A percentile compares a stretch with the other conserved stretches of the same genome.
phyloP scores from a whole-genome alignment of 2,329 filamentous ascomycete species.

The Fusarium secorum region DNA sequence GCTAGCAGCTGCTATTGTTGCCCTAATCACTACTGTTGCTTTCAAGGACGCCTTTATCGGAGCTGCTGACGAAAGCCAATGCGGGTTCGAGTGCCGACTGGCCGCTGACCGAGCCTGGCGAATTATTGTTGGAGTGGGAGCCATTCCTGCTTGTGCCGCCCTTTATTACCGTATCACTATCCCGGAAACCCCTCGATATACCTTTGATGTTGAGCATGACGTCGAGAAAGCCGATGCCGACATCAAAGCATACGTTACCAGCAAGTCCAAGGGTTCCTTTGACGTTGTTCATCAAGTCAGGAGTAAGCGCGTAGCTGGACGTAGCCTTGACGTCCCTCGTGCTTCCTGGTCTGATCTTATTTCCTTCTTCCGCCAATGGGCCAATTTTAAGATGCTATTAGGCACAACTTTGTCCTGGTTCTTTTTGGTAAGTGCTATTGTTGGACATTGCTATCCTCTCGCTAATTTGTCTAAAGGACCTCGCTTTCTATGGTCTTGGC shows the following conservation, averaged over 20 bases:
- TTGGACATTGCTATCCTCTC: rapidly evolving
- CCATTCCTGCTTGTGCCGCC: slow-evolving; percentile 77
- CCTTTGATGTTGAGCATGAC: slow-evolving; percentile 80
- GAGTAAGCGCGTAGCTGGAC: slow-evolving; percentile 60
- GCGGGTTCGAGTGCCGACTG: slow-evolving; percentile 68
- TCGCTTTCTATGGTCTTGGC: slow-evolving; percentile 73
- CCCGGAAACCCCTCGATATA: slow-evolving; percentile 84
- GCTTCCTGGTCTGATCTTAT: slow-evolving; percentile 75
- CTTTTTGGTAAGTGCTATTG: slow-evolving; percentile 61
- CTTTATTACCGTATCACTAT: slow-evolving; percentile 89
- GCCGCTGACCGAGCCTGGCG: slow-evolving; percentile 86
- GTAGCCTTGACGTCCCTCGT: slow-evolving; percentile 68
- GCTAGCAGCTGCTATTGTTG: slow-evolving; percentile 73
- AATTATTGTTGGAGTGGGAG: slow-evolving; percentile 80
- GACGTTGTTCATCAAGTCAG: slow-evolving; percentile 59
- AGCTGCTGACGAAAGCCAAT: slow-evolving; percentile 55
- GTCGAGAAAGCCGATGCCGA: slow-evolving; percentile 78
- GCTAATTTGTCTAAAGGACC: slow-evolving; percentile 56
- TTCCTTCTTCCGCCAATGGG: slow-evolving; percentile 73
- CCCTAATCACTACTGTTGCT: slow-evolving; percentile 71
- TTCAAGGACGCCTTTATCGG: slow-evolving; percentile 63
- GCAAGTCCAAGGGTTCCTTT: slow-evolving; percentile 56
- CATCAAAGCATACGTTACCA: slow-evolving; percentile 66
- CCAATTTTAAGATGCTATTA: slow-evolving; percentile 73
- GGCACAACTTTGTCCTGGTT: slow-evolving; percentile 86